These are phyloP conservation scores for Prunus padus DNA, from an alignment of 306 rosid species.

Conservation along the genomic window DNA sequence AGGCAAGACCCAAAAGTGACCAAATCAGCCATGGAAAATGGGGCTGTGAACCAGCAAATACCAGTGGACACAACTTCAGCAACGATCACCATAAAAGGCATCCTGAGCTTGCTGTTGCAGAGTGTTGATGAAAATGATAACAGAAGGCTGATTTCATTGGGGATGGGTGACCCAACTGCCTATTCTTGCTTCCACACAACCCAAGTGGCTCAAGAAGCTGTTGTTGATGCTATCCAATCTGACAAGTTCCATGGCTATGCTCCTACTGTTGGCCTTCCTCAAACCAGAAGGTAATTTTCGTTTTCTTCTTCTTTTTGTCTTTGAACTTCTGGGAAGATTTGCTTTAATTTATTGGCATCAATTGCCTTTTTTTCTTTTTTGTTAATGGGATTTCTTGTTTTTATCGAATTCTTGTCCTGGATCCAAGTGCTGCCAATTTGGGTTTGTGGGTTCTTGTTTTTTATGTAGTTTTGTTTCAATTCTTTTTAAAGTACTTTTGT, in stretches of 20 bases:
- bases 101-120: conserved; percentile 57
- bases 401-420: not conserved
- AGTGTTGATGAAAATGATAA: conserved; percentile 36
- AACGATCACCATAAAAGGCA: conserved; percentile 81
- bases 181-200: conserved; percentile 59
- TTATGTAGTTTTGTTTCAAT: not conserved
- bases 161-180: conserved; percentile 90
- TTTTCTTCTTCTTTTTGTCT: not conserved
- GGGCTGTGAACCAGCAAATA: conserved; percentile 33
- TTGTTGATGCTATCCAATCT: conserved; percentile 53
- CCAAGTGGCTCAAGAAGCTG: conserved; percentile 55
- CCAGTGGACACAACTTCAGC: conserved; percentile 45
- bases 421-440: not conserved
- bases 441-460: not conserved
- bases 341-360: not conserved
- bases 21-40: conserved; percentile 46
- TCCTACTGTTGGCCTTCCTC: conserved; percentile 82
- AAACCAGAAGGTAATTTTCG: conserved; percentile 53
- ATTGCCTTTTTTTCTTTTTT: not conserved
- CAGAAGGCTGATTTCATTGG: conserved; percentile 61
- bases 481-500: not conserved
- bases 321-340: not conserved
- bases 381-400: conserved; percentile 2
- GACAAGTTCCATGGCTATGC: conserved; percentile 80
- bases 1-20: not conserved